These are phyloP conservation scores for Microstegium vimineum DNA, from an alignment of 176 grass and related monocot genomes.

Conservation along the genomic window DNA sequence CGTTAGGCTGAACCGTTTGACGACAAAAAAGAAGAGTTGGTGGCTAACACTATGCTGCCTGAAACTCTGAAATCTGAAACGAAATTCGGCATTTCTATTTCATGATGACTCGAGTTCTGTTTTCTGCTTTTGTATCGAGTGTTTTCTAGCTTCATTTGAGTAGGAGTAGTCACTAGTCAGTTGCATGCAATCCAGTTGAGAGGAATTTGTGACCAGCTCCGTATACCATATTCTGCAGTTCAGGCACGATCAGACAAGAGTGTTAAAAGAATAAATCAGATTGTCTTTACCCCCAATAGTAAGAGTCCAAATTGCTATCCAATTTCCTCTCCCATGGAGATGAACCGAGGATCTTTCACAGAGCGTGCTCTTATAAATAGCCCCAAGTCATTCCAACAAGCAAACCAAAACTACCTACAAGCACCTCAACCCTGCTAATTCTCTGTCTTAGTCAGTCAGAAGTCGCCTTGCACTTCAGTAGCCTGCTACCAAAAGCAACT, in stretches of 20 bases:
- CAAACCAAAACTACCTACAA: slow-evolving; percentile 45
- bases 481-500: too few relatives aligned
- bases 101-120: not conserved
- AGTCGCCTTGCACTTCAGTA: not conserved
- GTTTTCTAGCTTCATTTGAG: not conserved
- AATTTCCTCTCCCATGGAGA: not conserved
- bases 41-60: not conserved
- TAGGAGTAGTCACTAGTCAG: not conserved
- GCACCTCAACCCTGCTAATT: not conserved
- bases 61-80: not conserved
- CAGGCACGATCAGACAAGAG: slow-evolving; percentile 23
- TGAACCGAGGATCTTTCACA: slow-evolving; percentile 31
- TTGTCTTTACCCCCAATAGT: slow-evolving; percentile 23
- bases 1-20: not conserved
- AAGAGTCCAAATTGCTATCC: slow-evolving; percentile 34
- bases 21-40: not conserved
- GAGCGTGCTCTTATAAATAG: slow-evolving; percentile 20
- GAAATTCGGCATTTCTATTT: not conserved
- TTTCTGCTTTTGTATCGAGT: not conserved
- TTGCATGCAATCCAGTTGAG: not conserved
- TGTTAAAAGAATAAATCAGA: slow-evolving; percentile 4
- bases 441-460: not conserved
- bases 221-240: not conserved
- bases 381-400: slow-evolving; percentile 24
- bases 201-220: slow-evolving; percentile 1